Evolutionary conservation across 768 basidiomycete species (phyloP), one percentile per base, ranked within the genome.

Genomic region (Tephrocybe sp.): DNA sequence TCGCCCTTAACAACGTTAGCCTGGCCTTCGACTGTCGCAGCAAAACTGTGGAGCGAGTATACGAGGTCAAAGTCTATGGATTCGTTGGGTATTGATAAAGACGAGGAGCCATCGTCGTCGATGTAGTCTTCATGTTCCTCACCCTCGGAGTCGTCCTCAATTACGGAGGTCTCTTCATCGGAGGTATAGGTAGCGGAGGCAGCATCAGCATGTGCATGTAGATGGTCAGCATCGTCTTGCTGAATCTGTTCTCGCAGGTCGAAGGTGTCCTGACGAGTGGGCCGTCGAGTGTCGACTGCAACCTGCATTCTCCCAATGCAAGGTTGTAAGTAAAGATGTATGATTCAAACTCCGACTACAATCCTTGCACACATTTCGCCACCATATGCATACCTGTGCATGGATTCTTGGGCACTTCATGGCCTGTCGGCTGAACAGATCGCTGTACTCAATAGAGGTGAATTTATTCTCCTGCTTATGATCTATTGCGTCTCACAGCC

Each of bases 1-100:
- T 99, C 96, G 20, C 97, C 97, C 70, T 98, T 98, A 68, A 97
- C 92, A 57, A 99, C 97, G 58, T 91, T 97, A 2, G 97, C 97
- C 71, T 99, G 97, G 20, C 97, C 97, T 62, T 98, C 96, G 32
- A 98, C 95, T 0, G 97, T 98, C 0, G 97, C 97, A 4, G 94
- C 89, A 68, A 98, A 98, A 59, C 89, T 95, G 65, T 96, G 95
- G 23, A 98, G 76, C n/a, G 88, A 86, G 61, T 93, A 94, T 17
- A 96, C 90, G 61, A 92, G 77, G 68, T 91, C 90, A 65, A 92
- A 95, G 77, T 95, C 91, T 63, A 95, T 95, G 53, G 87, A 88
- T 65, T 92, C 91, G 66, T 92, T 90, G 9, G 91, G 91, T 54
- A 92, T 90, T 32, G 89, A 92, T 31, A 92, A 80, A 8, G 85